Base-by-base conservation (phyloP, 768 basidiomycete genomes). In the Hysterangium stoloniferum region DNA sequence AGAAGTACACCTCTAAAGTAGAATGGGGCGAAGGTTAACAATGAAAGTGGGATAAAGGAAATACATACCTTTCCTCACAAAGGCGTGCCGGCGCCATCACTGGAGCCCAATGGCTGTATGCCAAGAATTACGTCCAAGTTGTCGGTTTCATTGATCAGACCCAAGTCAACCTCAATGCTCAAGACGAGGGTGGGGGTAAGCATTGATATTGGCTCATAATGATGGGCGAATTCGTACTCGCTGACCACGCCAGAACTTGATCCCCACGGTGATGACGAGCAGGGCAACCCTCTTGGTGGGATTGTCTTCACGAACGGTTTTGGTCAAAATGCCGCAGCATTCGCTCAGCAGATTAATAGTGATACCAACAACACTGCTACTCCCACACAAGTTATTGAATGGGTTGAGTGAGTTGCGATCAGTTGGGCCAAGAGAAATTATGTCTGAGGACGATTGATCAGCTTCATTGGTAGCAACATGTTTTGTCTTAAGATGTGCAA, bases 31-130 rank as follows among this genome's bases (percentile, higher is more conserved):
- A n/a, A n/a, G n/a, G n/a, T n/a, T n/a, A n/a, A n/a, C n/a, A n/a
- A n/a, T n/a, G n/a, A n/a, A n/a, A n/a, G n/a, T n/a, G n/a, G n/a
- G n/a, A n/a, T n/a, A n/a, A n/a, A n/a, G n/a, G n/a, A n/a, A n/a
- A n/a, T n/a, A n/a, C n/a, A n/a, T n/a, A n/a, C n/a, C n/a, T n/a
- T n/a, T n/a, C n/a, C n/a, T n/a, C n/a, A n/a, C n/a, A n/a, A n/a
- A n/a, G n/a, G n/a, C n/a, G n/a, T n/a, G n/a, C n/a, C n/a, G 56
- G 56, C 22, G 52, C 57, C n/a, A 33, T 58, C 56, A 52, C 40
- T 15, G 57, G 56, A 28, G 56, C 47, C 7, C 57, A 41, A 17
- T 41, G 9, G 9, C 40, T 41, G 13, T 41, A 41, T 41, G 40
- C 40, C 9, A 12, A 41, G 28, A 41, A 41, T 19, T 41, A 41